phyloP scores from a whole-genome alignment of 2,329 filamentous ascomycete genomes.

The Colletotrichum lindemuthianum region DNA sequence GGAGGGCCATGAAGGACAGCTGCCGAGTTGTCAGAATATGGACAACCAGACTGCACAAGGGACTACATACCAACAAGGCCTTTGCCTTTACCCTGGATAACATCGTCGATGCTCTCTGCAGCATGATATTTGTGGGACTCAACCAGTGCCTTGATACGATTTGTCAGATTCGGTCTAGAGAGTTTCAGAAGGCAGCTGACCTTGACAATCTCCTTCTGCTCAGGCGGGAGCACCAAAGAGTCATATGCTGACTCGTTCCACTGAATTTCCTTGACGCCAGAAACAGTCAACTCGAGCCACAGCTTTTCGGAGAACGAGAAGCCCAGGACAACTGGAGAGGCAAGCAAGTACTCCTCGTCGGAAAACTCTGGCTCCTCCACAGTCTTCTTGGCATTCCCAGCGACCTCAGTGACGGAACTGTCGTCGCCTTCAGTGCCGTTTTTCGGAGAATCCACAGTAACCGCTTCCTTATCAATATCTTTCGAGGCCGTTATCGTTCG shows the following conservation, averaged over 20 bases:
- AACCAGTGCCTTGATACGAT: conserved; percentile 69
- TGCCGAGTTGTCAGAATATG: conserved; percentile 28
- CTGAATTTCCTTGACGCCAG: conserved; percentile 79
- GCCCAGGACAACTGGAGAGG: conserved; percentile 85
- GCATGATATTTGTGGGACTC: conserved; percentile 86
- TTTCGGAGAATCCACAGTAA: conserved; percentile 53
- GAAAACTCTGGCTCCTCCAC: conserved; percentile 67
- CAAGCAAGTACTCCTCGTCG: conserved; percentile 85
- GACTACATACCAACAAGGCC: conserved; percentile 72
- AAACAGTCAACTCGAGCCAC: conserved; percentile 89
- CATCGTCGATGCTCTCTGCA: conserved; percentile 83
- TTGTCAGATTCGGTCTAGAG: background rate
- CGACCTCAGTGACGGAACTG: conserved; percentile 33
- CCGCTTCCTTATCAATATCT: conserved; percentile 54
- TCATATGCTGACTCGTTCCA: conserved; percentile 89
- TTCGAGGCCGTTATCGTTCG: conserved; percentile 48
- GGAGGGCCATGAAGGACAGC: conserved; percentile 85
- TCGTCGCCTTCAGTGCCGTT: conserved; percentile 46
- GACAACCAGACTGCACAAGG: background rate
- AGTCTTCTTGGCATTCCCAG: conserved; percentile 42
- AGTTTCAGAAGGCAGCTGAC: background rate
- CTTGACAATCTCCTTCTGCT: conserved; percentile 75
- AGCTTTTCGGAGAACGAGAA: conserved; percentile 90
- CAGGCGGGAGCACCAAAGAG: conserved; percentile 76
- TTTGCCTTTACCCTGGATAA: conserved; percentile 85